Evolutionary conservation across 139 green algal genomes (phyloP).

Genomic region (Tetradesmus obliquus): DNA sequence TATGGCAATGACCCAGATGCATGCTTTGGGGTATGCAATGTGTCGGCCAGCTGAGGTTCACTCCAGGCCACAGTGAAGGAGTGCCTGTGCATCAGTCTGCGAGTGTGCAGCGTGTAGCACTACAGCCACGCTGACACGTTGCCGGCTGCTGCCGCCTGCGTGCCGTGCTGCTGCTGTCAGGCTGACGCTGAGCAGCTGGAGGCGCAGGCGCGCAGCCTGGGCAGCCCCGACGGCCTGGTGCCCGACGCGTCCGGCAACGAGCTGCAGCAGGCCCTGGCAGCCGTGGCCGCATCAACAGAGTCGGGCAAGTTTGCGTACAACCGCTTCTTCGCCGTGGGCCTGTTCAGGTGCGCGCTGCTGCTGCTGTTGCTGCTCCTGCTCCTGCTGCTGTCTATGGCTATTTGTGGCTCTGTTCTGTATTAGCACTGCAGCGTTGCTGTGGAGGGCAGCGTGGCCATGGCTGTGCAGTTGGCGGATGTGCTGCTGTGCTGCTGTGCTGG

Average conservation of each 20-base stretch:
- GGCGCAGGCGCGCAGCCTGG: conserved; percentile 55
- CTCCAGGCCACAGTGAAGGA: too few species aligned
- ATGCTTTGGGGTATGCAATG: not conserved
- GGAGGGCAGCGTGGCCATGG: too few species aligned
- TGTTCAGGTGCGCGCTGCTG: conserved; percentile 77
- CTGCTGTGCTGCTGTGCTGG: not conserved
- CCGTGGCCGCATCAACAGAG: conserved; percentile 62
- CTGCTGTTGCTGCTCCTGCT: not conserved
- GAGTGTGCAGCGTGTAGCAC: too few species aligned
- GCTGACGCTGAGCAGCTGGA: conserved; percentile 76
- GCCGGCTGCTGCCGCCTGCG: too few species aligned
- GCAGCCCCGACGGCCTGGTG: conserved; percentile 56
- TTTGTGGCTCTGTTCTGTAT: too few species aligned
- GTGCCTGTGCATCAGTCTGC: too few species aligned
- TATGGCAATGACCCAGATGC: not conserved
- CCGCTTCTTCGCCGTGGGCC: conserved; percentile 93
- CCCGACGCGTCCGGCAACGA: conserved; percentile 69
- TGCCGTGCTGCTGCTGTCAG: conserved; percentile 11
- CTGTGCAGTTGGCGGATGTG: not conserved
- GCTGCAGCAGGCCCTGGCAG: conserved; percentile 76
- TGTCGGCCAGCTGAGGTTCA: too few species aligned
- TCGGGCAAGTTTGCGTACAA: conserved; percentile 85
- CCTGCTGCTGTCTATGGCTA: too few species aligned
- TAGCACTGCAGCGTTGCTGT: too few species aligned
- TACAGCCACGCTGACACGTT: too few species aligned